These are phyloP conservation scores for Podaxis carcinomalis DNA, from an alignment of 768 basidiomycete species.

Conservation along the genomic window DNA sequence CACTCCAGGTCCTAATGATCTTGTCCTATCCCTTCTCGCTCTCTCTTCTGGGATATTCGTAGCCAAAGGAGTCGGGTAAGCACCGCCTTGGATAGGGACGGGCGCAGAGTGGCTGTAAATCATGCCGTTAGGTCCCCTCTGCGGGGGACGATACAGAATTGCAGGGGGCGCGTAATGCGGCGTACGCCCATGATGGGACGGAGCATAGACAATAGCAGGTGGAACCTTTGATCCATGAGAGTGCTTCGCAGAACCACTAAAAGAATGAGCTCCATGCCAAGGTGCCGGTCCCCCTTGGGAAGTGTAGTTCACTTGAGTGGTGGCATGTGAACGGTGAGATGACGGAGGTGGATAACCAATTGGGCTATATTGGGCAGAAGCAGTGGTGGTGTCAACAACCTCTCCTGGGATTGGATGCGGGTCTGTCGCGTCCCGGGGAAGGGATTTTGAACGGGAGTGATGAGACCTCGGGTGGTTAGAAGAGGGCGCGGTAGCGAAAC, in stretches of 20 bases:
- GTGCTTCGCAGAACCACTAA: constrained; percentile 6
- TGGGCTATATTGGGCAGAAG: constrained; percentile 22
- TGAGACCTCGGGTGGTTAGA: constrained; percentile 22
- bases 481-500: constrained; percentile 25
- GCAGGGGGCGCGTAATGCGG: constrained; percentile 58
- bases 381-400: constrained; percentile 21
- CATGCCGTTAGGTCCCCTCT: constrained; percentile 55
- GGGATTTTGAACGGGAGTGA: constrained; percentile 41
- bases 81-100: constrained; percentile 26
- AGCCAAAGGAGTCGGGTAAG: constrained; percentile 38
- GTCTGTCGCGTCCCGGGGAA: constrained; percentile 33
- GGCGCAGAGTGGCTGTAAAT: constrained; percentile 70
- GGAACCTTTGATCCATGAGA: constrained; percentile 10
- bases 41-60: constrained; percentile 32
- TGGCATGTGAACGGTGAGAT: constrained; percentile 13
- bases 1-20: constrained; percentile 16
- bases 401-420: constrained; percentile 21
- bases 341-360: constrained; percentile 18
- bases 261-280: constrained; percentile 3
- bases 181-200: constrained; percentile 39
- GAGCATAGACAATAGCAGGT: constrained; percentile 51
- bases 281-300: background rate
- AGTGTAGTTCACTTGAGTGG: constrained; percentile 24
- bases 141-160: constrained; percentile 51
- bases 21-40: constrained; percentile 14